A percentile compares a stretch with the other conserved stretches of the same genome.
Evolutionary conservation across 257 asterid species (phyloP).

Genomic region (Solanum chiquidenum): DNA sequence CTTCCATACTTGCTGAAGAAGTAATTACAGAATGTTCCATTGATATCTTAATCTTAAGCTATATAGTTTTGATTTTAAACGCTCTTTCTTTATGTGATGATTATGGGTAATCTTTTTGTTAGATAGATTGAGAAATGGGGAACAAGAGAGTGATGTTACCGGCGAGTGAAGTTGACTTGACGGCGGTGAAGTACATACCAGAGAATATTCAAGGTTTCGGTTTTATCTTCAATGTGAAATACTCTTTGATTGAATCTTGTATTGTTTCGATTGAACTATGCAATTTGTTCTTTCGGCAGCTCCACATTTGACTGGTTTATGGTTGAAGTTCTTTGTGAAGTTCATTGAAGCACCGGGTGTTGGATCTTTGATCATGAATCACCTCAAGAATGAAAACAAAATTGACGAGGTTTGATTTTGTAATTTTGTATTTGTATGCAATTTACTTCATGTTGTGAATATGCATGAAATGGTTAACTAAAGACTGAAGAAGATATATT

Average conservation of each 20-base stretch:
- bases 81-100: background rate
- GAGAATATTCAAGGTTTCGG: constrained; percentile 55
- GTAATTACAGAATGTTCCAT: background rate
- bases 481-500: background rate
- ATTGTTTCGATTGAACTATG: background rate
- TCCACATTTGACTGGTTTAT: constrained; percentile 81
- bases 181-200: constrained; percentile 46
- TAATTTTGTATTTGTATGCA: background rate
- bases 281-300: constrained; percentile 32
- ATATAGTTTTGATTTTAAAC: background rate
- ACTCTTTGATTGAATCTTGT: background rate
- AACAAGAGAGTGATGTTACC: constrained; percentile 78
- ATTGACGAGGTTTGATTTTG: constrained; percentile 41
- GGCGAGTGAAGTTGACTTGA: constrained; percentile 61
- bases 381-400: constrained; percentile 54
- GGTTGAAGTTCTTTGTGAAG: constrained; percentile 48
- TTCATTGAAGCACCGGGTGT: constrained; percentile 53
- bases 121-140: constrained; percentile 29
- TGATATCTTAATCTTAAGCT: background rate
- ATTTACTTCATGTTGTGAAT: background rate
- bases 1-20: too few relatives aligned
- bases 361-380: constrained; percentile 49
- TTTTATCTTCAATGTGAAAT: background rate
- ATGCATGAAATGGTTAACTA: background rate
- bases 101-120: background rate